These are phyloP conservation scores for Hypoxylon fragiforme DNA, from an alignment of 495 filamentous ascomycete genomes.

Conservation along the genomic window DNA sequence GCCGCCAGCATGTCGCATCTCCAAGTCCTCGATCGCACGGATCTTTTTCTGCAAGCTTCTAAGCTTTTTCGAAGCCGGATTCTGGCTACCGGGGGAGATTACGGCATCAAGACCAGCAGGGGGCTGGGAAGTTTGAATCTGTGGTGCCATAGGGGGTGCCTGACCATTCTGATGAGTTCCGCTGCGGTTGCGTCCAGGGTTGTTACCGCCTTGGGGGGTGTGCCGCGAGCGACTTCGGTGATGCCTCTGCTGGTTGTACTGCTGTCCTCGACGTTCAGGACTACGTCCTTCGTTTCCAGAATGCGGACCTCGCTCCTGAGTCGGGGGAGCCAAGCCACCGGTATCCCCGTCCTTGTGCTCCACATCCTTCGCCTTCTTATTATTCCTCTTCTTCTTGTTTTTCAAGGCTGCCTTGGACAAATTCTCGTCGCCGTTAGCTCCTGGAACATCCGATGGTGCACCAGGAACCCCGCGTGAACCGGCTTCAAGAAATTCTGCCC, in stretches of 20 bases:
- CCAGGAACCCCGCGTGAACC: slow-evolving; percentile 64
- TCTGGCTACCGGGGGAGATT: slow-evolving; percentile 55
- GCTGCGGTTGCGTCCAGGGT: slow-evolving; percentile 47
- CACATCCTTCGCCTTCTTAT: slow-evolving; percentile 86
- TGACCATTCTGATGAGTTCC: slow-evolving; percentile 50
- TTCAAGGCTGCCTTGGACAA: slow-evolving; percentile 87
- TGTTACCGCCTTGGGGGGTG: slow-evolving; percentile 50
- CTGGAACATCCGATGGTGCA: slow-evolving; percentile 65
- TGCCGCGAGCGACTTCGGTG: slow-evolving; percentile 61
- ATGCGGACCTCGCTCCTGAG: slow-evolving; percentile 41
- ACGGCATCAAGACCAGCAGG: slow-evolving; percentile 44
- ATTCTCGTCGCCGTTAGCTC: slow-evolving; percentile 68
- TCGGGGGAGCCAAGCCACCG: slow-evolving; percentile 47
- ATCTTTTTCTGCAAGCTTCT: slow-evolving; percentile 93
- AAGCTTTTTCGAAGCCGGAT: slow-evolving; percentile 75
- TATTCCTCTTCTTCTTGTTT: slow-evolving; percentile 99
- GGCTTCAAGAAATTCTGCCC: slow-evolving; percentile 52
- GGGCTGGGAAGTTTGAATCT: slow-evolving; percentile 35
- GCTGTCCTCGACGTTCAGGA: slow-evolving; percentile 63
- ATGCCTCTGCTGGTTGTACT: slow-evolving; percentile 49
- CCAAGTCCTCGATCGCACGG: slow-evolving; percentile 93
- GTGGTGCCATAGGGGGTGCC: slow-evolving; percentile 28
- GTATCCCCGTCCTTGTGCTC: slow-evolving; percentile 46
- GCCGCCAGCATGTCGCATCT: slow-evolving; percentile 89
- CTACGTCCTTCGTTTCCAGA: slow-evolving; percentile 59